Conservation (phyloP, 306 rosid genomes). For the Glycine latifolia region DNA sequence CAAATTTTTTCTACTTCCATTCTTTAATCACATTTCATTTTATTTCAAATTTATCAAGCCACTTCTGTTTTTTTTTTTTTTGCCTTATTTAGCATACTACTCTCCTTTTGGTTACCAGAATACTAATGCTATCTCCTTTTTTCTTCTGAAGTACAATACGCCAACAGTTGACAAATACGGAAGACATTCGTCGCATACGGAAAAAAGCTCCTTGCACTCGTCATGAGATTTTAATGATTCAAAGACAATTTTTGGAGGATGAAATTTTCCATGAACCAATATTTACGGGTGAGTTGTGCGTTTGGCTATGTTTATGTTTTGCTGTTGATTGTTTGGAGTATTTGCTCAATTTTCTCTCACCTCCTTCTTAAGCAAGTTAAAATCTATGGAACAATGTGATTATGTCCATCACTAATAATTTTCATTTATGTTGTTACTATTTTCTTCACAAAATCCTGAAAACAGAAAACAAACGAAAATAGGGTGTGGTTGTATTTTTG, state of each 20-base stretch:
- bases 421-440: background rate
- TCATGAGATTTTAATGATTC: constrained; percentile 84
- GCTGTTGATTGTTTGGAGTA: constrained; percentile 34
- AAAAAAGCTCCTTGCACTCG: constrained; percentile 95
- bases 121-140: constrained; percentile 44
- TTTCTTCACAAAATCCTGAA: background rate
- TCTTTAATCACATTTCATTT: constrained; percentile 34
- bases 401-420: background rate
- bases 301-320: constrained; percentile 10
- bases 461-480: background rate
- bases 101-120: constrained; percentile 17
- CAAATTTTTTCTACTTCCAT: background rate
- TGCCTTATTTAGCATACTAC: background rate
- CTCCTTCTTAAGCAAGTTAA: background rate
- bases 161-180: constrained; percentile 86
- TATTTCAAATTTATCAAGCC: background rate
- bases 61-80: background rate
- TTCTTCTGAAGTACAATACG: constrained; percentile 79
- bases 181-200: constrained; percentile 90
- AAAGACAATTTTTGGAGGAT: constrained; percentile 85
- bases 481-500: background rate
- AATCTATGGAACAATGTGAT: background rate
- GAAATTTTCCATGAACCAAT: constrained; percentile 76
- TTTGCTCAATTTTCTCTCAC: background rate
- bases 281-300: constrained; percentile 66